Evolutionary conservation across 495 filamentous ascomycete species (phyloP), one percentile per base, ranked within the genome.

Genomic region (Mytilinidion resinicola): DNA sequence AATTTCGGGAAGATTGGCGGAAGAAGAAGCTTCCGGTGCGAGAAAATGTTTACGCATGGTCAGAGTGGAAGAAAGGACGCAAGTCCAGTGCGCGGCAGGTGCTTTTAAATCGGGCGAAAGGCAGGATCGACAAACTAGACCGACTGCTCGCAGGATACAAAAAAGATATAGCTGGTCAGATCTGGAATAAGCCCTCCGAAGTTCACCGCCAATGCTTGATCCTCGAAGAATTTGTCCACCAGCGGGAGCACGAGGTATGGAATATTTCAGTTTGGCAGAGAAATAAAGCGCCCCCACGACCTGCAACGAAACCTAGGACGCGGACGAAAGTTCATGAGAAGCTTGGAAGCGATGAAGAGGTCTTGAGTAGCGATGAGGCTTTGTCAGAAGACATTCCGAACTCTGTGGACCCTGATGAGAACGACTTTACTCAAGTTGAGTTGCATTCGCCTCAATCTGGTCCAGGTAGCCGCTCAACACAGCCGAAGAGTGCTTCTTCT

Each of bases 211-310:
- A 79, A 55, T 81, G 80, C 48, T 62, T 66, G n/a, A 77, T 72
- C 42, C 67, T 95, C 68, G 80, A 89, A 44, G 63, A 67, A 4
- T 88, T 76, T 6, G 68, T 96, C n/a, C 78, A 76, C 30, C 76
- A 84, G 36, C 78, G 74, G 9, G 78, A 80, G 66, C 69, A 80
- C 20, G 60, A 73, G 7, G 67, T 65, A 21, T 90, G 83, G 81
- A 76, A 73, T 48, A 72, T 85, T 15, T 64, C 61, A 3, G 46
- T 85, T 1, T 73, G 90, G 19, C 67, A 77, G 54, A 71, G 72
- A 20, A 69, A 76, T 1, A 62, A 53, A 4, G 75, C 74, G 44
- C 86, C 87, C 0, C 74, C 76, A 25, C 39, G 35, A 12, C 36
- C 33, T 37, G n/a, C 19, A 8, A 83, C 73, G 54, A 63, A 72